phyloP scores from a whole-genome alignment of 1,284 basidiomycete species.

The Cutaneotrichosporon sp. region DNA sequence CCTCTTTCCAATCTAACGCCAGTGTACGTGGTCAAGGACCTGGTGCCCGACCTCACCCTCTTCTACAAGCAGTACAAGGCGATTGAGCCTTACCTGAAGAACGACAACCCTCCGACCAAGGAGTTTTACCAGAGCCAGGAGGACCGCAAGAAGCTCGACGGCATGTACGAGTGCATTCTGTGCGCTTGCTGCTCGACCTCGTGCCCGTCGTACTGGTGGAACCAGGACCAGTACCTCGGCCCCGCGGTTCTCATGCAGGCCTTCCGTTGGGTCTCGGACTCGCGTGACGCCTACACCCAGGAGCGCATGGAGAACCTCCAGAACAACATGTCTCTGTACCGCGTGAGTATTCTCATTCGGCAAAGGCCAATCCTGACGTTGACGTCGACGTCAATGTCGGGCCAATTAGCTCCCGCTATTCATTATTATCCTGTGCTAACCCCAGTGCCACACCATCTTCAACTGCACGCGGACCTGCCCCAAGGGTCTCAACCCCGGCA shows the following conservation, averaged over 20 bases:
- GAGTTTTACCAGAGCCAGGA: slow-evolving; percentile 81
- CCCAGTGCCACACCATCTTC: slow-evolving; percentile 94
- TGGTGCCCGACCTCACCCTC: slow-evolving; percentile 68
- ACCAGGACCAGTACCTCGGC: slow-evolving; percentile 96
- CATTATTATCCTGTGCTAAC: background rate
- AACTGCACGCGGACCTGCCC: slow-evolving; percentile 89
- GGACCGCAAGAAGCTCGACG: slow-evolving; percentile 93
- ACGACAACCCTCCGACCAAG: slow-evolving; percentile 79
- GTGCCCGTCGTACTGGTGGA: slow-evolving; percentile 98
- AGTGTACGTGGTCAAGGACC: slow-evolving; percentile 99
- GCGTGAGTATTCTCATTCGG: slow-evolving; percentile 11
- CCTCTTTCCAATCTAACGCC: slow-evolving; percentile 16
- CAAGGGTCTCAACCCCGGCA: slow-evolving; percentile 61
- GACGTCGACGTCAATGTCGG: background rate
- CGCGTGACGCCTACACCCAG: slow-evolving; percentile 75
- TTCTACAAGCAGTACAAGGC: slow-evolving; percentile 96
- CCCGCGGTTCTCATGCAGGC: slow-evolving; percentile 95
- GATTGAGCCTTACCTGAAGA: slow-evolving; percentile 92
- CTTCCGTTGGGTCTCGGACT: slow-evolving; percentile 97
- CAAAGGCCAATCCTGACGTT: background rate
- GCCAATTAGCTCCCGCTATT: background rate
- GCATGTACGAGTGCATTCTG: slow-evolving; percentile 83
- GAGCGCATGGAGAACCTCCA: slow-evolving; percentile 89
- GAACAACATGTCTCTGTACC: slow-evolving; percentile 74
- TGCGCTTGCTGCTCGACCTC: slow-evolving; percentile 91